Percentiles rank a stretch among this genome's conserved stretches.
Evolutionary conservation across 208 protist species (phyloP).

Genomic region (Plasmodiophora brassicae): DNA sequence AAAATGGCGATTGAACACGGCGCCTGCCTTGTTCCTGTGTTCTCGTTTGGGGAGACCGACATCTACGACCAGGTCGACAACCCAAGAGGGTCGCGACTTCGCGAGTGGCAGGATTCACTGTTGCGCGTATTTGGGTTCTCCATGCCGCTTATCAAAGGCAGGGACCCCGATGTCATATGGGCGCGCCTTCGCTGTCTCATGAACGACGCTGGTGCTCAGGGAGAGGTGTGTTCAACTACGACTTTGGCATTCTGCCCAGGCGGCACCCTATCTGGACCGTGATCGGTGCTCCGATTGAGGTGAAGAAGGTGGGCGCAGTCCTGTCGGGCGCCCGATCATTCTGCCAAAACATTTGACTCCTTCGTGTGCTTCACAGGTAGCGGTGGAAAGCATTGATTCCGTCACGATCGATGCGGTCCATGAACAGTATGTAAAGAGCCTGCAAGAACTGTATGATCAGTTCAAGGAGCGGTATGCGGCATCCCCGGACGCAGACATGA

Average conservation of each 20-base stretch:
- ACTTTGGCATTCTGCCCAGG: conserved; percentile 48
- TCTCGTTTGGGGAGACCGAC: conserved; percentile 54
- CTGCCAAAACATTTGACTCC: not conserved
- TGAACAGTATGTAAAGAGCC: not conserved
- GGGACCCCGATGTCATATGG: not conserved
- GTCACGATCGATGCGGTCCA: not conserved
- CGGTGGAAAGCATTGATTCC: not conserved
- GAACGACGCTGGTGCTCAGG: too few relatives aligned
- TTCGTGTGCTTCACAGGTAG: not conserved
- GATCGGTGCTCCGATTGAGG: conserved; percentile 35
- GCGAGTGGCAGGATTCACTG: conserved; percentile 33
- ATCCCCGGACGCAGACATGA: not conserved
- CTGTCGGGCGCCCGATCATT: too few relatives aligned
- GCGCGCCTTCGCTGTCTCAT: not conserved
- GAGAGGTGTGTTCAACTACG: conserved; percentile 54
- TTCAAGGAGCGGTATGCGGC: not conserved
- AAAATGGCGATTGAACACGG: conserved; percentile 39
- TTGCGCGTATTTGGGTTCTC: conserved; percentile 46
- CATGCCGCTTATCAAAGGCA: conserved; percentile 44
- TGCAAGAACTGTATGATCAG: not conserved
- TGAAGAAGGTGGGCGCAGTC: not conserved
- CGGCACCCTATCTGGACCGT: conserved; percentile 44
- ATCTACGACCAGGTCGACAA: conserved; percentile 46
- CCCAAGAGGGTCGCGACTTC: conserved; percentile 42
- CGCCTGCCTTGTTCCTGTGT: conserved; percentile 51